Conservation (phyloP, 2,329 filamentous ascomycete genomes). For the Remersonia thermophila region DNA sequence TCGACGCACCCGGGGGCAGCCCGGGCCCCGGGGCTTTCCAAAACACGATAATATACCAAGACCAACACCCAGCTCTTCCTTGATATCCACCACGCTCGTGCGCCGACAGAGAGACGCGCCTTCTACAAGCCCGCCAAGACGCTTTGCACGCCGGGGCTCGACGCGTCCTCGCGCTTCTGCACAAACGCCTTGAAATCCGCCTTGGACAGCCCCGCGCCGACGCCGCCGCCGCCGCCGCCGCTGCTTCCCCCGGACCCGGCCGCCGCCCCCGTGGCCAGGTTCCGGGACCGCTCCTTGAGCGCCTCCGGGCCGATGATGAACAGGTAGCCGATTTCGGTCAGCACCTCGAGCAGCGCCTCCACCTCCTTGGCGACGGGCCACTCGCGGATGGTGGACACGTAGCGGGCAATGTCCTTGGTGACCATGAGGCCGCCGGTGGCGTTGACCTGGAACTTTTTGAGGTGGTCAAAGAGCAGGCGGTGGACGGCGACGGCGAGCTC, state of each 20-base stretch:
- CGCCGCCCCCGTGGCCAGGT: slow-evolving; percentile 35
- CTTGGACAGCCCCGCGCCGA: slow-evolving; percentile 42
- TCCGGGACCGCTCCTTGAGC: slow-evolving; percentile 56
- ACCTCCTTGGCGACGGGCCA: slow-evolving; percentile 66
- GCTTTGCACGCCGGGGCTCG: slow-evolving; percentile 69
- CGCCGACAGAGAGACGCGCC: too few species aligned
- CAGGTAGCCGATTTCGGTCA: slow-evolving; percentile 86
- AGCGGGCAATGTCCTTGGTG: slow-evolving; percentile 89
- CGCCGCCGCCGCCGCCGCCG: slow-evolving; percentile 13
- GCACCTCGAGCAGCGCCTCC: slow-evolving; percentile 61
- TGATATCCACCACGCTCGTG: too few species aligned
- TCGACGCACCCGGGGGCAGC: too few species aligned
- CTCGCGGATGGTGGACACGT: slow-evolving; percentile 70
- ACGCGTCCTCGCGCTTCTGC: slow-evolving; percentile 70
- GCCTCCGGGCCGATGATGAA: slow-evolving; percentile 87
- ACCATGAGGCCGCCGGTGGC: slow-evolving; percentile 90
- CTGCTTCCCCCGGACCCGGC: slow-evolving; percentile 17
- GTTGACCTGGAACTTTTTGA: slow-evolving; percentile 88
- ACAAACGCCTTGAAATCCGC: slow-evolving; percentile 75
- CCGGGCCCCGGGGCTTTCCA: too few species aligned
- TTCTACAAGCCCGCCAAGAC: slow-evolving; percentile 53
- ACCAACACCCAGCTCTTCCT: too few species aligned
- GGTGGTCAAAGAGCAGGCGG: slow-evolving; percentile 73
- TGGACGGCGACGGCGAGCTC: slow-evolving; percentile 75
- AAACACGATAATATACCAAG: too few species aligned